These are phyloP conservation scores for Aquilaria malaccensis DNA, from an alignment of 345 rosid species.

Conservation along the genomic window DNA sequence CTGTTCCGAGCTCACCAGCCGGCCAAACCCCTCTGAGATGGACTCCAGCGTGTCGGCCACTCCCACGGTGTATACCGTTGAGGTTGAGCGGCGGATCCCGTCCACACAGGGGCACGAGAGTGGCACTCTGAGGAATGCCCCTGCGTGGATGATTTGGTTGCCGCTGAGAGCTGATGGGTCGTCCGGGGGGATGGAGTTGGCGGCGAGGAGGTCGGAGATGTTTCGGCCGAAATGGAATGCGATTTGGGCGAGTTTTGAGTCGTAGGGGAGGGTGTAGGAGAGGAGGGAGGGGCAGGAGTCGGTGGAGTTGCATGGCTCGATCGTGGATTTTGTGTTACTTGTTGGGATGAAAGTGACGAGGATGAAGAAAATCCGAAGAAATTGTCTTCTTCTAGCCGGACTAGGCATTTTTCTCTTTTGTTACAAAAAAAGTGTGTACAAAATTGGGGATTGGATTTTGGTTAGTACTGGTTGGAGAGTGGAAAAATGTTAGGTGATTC, in stretches of 20 bases:
- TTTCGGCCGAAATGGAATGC: slow-evolving; percentile 13
- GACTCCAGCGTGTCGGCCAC: slow-evolving; percentile 15
- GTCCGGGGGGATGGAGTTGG: slow-evolving; percentile 11
- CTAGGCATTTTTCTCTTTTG: no score
- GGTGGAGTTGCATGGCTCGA: slow-evolving; percentile 21
- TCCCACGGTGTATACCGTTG: slow-evolving; percentile 6
- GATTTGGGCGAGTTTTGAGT: slow-evolving; percentile 19
- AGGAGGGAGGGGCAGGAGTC: slow-evolving; percentile 27
- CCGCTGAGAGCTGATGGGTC: background rate
- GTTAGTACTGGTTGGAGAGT: no score
- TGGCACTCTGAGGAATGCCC: slow-evolving; percentile 10
- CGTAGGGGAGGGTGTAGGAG: slow-evolving; percentile 13
- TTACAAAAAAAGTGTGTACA: no score
- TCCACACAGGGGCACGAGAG: slow-evolving; percentile 27
- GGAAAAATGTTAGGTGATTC: no score
- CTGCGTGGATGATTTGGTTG: slow-evolving; percentile 10
- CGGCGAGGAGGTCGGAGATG: slow-evolving; percentile 12
- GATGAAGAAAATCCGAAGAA: background rate
- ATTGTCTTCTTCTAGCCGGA: no score
- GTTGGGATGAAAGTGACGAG: background rate
- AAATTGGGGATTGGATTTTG: no score
- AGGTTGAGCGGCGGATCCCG: slow-evolving; percentile 15
- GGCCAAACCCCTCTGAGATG: slow-evolving; percentile 14
- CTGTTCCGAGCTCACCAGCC: slow-evolving; percentile 18
- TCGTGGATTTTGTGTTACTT: slow-evolving; percentile 15